A percentile compares a stretch with the other conserved stretches of the same genome.
Evolutionary conservation across 2,329 filamentous ascomycete species (phyloP).

Genomic region (Fusarium compactum): DNA sequence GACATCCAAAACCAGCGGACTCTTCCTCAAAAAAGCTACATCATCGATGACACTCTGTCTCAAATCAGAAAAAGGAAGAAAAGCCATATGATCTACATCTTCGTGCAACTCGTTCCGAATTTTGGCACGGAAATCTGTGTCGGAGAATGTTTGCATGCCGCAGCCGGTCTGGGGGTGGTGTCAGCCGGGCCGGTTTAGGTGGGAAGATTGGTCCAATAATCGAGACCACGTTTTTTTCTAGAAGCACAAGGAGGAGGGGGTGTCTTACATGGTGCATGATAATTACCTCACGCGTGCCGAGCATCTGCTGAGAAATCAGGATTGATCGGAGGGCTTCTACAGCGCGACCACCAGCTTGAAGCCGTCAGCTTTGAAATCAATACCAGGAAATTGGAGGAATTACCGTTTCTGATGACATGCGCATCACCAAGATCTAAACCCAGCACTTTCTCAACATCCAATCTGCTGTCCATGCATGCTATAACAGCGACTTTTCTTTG

Average conservation of each 20-base stretch:
- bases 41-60: constrained; percentile 75
- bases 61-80: constrained; percentile 74
- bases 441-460: constrained; percentile 75
- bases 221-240: not conserved
- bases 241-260: not conserved
- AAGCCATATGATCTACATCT: constrained; percentile 66
- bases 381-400: not conserved
- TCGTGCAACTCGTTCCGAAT: constrained; percentile 71
- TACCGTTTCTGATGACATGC: constrained; percentile 79
- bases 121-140: constrained; percentile 65
- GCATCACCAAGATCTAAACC: constrained; percentile 75
- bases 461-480: constrained; percentile 85
- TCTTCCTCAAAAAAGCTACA: constrained; percentile 70
- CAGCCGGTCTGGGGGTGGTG: constrained; percentile 53
- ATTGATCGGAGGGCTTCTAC: constrained; percentile 79
- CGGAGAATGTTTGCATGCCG: constrained; percentile 76
- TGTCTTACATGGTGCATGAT: constrained; percentile 72
- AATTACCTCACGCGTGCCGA: constrained; percentile 80
- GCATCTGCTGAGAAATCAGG: constrained; percentile 81
- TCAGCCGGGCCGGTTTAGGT: constrained; percentile 36
- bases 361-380: not conserved
- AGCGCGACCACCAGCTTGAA: constrained; percentile 68
- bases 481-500: constrained; percentile 58
- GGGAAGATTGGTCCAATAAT: not conserved
- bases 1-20: constrained; percentile 71